These are phyloP conservation scores for Zasmidium cellare DNA, from an alignment of 2,329 filamentous ascomycete genomes.

Conservation along the genomic window DNA sequence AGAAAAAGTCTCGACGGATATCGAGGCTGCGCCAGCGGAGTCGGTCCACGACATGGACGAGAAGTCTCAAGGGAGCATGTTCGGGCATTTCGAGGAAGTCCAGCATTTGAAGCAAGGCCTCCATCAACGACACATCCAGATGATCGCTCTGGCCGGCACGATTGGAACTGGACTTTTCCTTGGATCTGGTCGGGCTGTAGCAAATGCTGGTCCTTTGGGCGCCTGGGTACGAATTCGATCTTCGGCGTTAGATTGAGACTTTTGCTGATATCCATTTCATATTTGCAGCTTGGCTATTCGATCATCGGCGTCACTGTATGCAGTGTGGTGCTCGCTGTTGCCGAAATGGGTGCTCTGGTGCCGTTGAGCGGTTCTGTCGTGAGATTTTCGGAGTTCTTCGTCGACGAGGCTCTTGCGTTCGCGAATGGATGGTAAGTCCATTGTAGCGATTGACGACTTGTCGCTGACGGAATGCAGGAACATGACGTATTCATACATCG, in stretches of 20 bases:
- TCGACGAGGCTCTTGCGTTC: slow-evolving; percentile 16
- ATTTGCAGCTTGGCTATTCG: slow-evolving; percentile 17
- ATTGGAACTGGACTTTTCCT: slow-evolving; percentile 42
- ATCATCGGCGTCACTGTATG: slow-evolving; percentile 15
- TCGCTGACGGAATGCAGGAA: slow-evolving; percentile 1
- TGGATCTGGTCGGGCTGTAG: slow-evolving; percentile 37
- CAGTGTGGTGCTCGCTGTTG: slow-evolving; percentile 16
- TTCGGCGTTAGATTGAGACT: too few relatives aligned
- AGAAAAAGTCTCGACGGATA: slow-evolving; percentile 9
- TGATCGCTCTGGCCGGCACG: slow-evolving; percentile 39
- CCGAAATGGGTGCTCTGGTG: slow-evolving; percentile 18
- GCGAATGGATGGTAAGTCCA: slow-evolving; percentile 10
- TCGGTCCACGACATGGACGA: not conserved
- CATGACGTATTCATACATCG: slow-evolving; percentile 12
- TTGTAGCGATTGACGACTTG: too few relatives aligned
- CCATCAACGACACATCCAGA: slow-evolving; percentile 10
- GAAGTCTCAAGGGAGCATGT: slow-evolving; percentile 1
- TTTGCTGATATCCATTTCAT: too few relatives aligned
- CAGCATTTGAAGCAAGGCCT: slow-evolving; percentile 21
- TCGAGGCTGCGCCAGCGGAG: slow-evolving; percentile 6
- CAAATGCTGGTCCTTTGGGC: slow-evolving; percentile 33
- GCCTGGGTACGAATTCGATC: too few relatives aligned
- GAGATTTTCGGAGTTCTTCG: slow-evolving; percentile 18
- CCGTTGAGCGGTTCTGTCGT: slow-evolving; percentile 16
- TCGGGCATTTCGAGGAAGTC: slow-evolving; percentile 17